phyloP scores from a whole-genome alignment of 2,329 filamentous ascomycete species.

The Exophiala oligosperma region DNA sequence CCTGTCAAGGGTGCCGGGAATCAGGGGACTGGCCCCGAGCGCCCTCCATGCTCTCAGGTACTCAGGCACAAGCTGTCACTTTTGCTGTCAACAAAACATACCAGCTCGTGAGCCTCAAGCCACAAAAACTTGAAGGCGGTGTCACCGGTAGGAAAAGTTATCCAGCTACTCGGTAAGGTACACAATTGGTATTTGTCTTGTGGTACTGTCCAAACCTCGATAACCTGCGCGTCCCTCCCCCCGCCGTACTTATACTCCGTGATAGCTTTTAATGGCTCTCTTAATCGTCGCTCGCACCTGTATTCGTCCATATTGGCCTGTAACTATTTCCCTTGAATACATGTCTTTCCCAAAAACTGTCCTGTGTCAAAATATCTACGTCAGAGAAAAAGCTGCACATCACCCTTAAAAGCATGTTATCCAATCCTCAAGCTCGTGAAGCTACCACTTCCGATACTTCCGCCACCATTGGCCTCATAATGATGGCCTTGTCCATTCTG shows the following conservation, averaged over 20 bases:
- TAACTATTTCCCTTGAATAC: not conserved
- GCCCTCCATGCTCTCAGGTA: not conserved
- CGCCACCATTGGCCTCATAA: slow-evolving; percentile 12
- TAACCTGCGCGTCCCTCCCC: not conserved
- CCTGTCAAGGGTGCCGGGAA: not conserved
- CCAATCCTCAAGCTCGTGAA: slow-evolving; percentile 23
- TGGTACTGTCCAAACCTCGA: not conserved
- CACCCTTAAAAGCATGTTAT: not conserved
- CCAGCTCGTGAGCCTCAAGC: not conserved
- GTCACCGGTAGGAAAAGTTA: not conserved
- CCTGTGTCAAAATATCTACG: not conserved
- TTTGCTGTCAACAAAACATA: too few species aligned
- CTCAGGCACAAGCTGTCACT: too few species aligned
- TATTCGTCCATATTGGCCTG: too few species aligned
- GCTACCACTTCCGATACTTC: slow-evolving; percentile 16
- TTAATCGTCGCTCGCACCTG: not conserved
- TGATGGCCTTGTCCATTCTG: slow-evolving; percentile 6
- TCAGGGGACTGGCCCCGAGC: not conserved
- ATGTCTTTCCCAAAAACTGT: not conserved
- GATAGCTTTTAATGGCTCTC: not conserved
- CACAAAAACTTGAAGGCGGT: not conserved
- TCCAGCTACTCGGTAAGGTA: not conserved
- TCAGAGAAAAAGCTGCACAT: not conserved
- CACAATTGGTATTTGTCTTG: not conserved
- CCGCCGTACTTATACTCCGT: too few species aligned